phyloP scores from a whole-genome alignment of 2,329 filamentous ascomycete species.

The Phialophora verrucosa region DNA sequence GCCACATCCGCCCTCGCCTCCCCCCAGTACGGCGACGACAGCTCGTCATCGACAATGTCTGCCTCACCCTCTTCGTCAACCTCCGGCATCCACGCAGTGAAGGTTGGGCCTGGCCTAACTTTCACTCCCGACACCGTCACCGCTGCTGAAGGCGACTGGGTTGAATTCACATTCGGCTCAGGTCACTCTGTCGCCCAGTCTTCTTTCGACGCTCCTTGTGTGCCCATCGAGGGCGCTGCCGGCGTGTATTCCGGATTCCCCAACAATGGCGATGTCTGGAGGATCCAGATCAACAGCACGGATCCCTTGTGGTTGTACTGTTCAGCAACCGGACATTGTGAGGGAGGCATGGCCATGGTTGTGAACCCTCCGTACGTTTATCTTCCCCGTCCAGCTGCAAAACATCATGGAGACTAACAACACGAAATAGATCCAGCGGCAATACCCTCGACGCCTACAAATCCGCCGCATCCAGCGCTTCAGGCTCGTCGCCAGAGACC shows the following conservation, averaged over 20 bases:
- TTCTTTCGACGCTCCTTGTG: conserved; percentile 57
- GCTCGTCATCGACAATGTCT: conserved; percentile 8
- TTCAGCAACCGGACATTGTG: conserved; percentile 56
- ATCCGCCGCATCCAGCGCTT: conserved; percentile 28
- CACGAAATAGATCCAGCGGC: conserved; percentile 11
- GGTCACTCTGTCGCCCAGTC: conserved; percentile 60
- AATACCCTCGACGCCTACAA: conserved; percentile 37
- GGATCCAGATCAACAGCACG: conserved; percentile 53
- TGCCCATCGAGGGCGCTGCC: conserved; percentile 46
- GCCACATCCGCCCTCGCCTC: conserved; percentile 33
- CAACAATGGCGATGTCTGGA: conserved; percentile 46
- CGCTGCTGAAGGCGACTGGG: conserved; percentile 55
- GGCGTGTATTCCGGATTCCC: conserved; percentile 56
- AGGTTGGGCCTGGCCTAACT: conserved; percentile 43
- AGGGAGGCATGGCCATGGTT: conserved; percentile 58
- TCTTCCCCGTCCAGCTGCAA: not conserved
- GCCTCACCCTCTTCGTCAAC: conserved; percentile 19
- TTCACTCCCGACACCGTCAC: conserved; percentile 54
- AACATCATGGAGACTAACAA: not conserved
- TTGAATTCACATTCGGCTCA: conserved; percentile 61
- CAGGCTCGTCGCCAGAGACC: conserved; percentile 26
- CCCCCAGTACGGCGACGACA: conserved; percentile 30
- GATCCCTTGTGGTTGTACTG: conserved; percentile 60
- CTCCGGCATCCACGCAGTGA: conserved; percentile 29
- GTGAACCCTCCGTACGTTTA: conserved; percentile 54